A percentile compares a stretch with the other conserved stretches of the same genome.
Conservation (phyloP, 768 basidiomycete species). For the Termitomyces sp. region DNA sequence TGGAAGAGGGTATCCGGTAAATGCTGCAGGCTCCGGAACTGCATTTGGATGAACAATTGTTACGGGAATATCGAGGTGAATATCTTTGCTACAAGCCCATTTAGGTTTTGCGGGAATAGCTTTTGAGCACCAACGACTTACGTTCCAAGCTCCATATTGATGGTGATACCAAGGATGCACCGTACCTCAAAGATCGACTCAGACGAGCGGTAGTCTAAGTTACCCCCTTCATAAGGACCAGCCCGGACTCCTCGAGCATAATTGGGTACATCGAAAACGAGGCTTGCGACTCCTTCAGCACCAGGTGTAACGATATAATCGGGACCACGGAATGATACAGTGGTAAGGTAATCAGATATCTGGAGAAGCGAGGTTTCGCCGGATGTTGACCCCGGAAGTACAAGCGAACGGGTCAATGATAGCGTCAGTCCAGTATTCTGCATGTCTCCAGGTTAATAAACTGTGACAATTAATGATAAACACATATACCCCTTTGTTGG, state of each 20-base stretch:
- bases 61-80: slow-evolving; percentile 58
- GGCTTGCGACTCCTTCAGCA: slow-evolving; percentile 69
- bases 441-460: background rate
- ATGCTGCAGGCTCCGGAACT: slow-evolving; percentile 23
- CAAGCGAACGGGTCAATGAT: slow-evolving; percentile 53
- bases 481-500: slow-evolving; percentile 60
- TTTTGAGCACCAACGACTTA: slow-evolving; percentile 22
- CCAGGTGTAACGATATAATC: slow-evolving; percentile 75
- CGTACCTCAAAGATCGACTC: slow-evolving; percentile 65
- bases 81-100: slow-evolving; percentile 55
- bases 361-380: slow-evolving; percentile 45
- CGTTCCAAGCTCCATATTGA: slow-evolving; percentile 71
- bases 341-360: slow-evolving; percentile 61
- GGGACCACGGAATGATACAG: slow-evolving; percentile 64
- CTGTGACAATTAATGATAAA: background rate
- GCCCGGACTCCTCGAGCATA: slow-evolving; percentile 60
- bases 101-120: background rate
- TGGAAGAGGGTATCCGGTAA: slow-evolving; percentile 15
- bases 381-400: slow-evolving; percentile 39
- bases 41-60: slow-evolving; percentile 60
- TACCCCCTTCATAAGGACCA: slow-evolving; percentile 52
- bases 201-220: slow-evolving; percentile 26
- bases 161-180: slow-evolving; percentile 54
- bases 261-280: slow-evolving; percentile 76
- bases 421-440: slow-evolving; percentile 68